These are phyloP conservation scores for Jackrogersella minutella DNA, from an alignment of 495 filamentous ascomycete genomes.

Conservation along the genomic window DNA sequence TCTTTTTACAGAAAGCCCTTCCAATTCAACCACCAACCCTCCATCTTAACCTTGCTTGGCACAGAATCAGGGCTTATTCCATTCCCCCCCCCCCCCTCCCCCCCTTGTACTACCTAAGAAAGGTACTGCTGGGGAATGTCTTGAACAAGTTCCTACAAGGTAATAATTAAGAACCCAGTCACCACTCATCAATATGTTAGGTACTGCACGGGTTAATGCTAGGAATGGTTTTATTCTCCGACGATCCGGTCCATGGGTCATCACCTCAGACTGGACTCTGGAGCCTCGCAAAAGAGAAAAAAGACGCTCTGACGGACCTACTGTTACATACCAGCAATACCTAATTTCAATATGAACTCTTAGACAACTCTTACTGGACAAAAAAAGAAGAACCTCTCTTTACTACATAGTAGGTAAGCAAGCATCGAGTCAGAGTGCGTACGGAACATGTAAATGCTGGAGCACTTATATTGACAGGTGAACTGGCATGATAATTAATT, in stretches of 20 bases:
- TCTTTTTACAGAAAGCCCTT: slow-evolving; percentile 30
- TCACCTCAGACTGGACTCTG: not conserved
- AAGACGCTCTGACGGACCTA: no score
- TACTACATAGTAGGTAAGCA: no score
- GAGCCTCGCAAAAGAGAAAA: not conserved
- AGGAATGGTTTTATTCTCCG: slow-evolving; percentile 11
- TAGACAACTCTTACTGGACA: no score
- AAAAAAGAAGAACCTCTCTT: no score
- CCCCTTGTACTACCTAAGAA: no score
- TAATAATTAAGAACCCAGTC: not conserved
- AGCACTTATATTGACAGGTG: slow-evolving; percentile 24
- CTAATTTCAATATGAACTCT: no score
- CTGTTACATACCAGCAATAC: no score
- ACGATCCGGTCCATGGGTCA: not conserved
- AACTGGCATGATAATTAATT: slow-evolving; percentile 30
- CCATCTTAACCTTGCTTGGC: slow-evolving; percentile 32
- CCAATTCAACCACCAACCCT: slow-evolving; percentile 15
- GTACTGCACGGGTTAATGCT: slow-evolving; percentile 10
- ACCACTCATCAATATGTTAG: slow-evolving; percentile 5
- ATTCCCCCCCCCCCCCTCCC: no score
- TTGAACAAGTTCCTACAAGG: slow-evolving; percentile 10
- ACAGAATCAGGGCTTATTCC: no score
- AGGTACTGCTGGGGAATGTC: no score
- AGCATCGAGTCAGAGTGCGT: no score
- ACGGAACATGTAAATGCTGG: slow-evolving; percentile 5